Conservation (phyloP, 139 green algal genomes). For the Monoraphidium neglectum region DNA sequence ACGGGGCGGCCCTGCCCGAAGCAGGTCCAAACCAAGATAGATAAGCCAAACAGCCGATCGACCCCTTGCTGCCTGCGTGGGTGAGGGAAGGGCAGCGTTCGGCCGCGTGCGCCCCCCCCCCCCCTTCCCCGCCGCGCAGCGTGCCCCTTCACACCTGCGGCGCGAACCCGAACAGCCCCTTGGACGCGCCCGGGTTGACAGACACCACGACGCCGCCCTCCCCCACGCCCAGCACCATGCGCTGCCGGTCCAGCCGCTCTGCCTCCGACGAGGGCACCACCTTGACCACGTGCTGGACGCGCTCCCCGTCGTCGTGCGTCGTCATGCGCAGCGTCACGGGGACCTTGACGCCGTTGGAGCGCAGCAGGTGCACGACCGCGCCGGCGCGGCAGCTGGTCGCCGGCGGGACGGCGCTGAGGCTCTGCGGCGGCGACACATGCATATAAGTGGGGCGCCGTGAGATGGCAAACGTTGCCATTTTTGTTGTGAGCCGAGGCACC, state of each 20-base stretch:
- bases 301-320: constrained; percentile 19
- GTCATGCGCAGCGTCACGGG: constrained; percentile 34
- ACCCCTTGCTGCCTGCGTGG: no score
- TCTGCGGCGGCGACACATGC: not conserved
- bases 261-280: not conserved
- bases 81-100: no score
- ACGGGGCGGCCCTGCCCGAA: no score
- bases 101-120: no score
- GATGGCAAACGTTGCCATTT: no score
- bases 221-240: constrained; percentile 7
- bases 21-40: no score
- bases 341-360: constrained; percentile 20
- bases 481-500: no score
- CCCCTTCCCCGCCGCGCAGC: no score
- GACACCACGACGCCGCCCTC: constrained; percentile 11
- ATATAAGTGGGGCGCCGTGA: no score
- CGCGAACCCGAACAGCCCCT: constrained; percentile 3
- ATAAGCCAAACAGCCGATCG: no score
- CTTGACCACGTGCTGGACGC: constrained; percentile 35
- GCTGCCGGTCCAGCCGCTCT: not conserved
- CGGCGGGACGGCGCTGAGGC: not conserved
- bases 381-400: constrained; percentile 34
- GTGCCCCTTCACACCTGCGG: no score
- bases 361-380: constrained; percentile 40
- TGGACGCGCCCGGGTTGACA: constrained; percentile 7